Evolutionary conservation across 176 grass and related monocot species (phyloP), one percentile per base, ranked within the genome.

Genomic region (Triticum monococcum): DNA sequence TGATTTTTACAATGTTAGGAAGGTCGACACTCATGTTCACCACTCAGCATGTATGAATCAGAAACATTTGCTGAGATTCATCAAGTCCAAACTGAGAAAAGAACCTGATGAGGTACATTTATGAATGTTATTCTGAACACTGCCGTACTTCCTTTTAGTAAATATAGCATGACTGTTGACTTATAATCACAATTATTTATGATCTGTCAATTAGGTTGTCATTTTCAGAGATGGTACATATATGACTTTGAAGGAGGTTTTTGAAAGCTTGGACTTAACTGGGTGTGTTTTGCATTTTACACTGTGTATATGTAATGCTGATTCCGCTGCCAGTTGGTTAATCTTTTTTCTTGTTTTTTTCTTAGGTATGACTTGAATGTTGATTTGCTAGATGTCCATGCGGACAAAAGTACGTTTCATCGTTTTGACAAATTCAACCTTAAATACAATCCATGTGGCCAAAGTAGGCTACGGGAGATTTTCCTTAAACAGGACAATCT

Each of bases 31-130:
- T 81, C 97, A 96, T 88, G 97, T 99, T 81, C 97, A 99, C 81
- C 97, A 99, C 89, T 99, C 97, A 45, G 97, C 97, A 70, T 99
- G 97, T 88, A 99, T 99, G 97, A 99, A 99, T 73, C 97, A 99
- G 68, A 99, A 99, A 25, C 94, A 99, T 88, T 85, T 99, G 69
- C 48, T 99, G 72, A 91, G 97, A 84, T 96, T 99, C 65, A 99
- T 99, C 79, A 96, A 99, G 64, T 99, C 94, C 31, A 99, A 99
- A 81, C 72, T 96, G 80, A 94, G 90, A 54, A 99, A 99, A 90
- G 97, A 99, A 84, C 97, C 97, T 77, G 97, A 99, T 83, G 94
- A 99, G 97, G 97, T 99, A 87, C 61, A 60, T 77, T 61, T 66
- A 63, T 72, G 61, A 75, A 67, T 28, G 38, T 72, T 48, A 23